Evolutionary conservation across 2,329 filamentous ascomycete genomes (phyloP).

Genomic region (Cryphonectria parasitica): DNA sequence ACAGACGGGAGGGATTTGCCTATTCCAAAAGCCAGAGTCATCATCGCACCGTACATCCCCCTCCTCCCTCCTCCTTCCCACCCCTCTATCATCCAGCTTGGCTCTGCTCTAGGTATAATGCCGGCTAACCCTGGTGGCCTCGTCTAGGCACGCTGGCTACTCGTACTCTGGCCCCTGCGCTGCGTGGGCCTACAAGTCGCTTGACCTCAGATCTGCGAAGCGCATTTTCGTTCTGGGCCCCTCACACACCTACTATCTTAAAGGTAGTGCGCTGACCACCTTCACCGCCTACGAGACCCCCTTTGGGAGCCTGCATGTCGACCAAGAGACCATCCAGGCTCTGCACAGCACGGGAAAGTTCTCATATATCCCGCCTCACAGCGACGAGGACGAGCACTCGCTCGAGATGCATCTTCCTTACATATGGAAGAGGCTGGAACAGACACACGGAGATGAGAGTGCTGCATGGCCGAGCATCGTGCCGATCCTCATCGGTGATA

Average conservation of each 20-base stretch:
- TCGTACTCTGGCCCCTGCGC: conserved; percentile 88
- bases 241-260: conserved; percentile 84
- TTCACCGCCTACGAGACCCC: conserved; percentile 76
- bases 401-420: conserved; percentile 97
- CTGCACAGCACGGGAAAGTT: conserved; percentile 60
- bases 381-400: conserved; percentile 86
- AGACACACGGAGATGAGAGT: conserved; percentile 48
- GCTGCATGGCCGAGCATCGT: conserved; percentile 69
- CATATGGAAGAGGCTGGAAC: conserved; percentile 75
- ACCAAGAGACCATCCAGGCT: conserved; percentile 56
- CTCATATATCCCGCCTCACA: conserved; percentile 63
- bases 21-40: conserved; percentile 73
- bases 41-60: conserved; percentile 85
- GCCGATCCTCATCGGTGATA: conserved; percentile 84
- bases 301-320: conserved; percentile 70
- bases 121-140: conserved; percentile 12
- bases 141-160: conserved; percentile 85
- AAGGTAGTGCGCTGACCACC: conserved; percentile 74
- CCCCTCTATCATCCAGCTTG: background rate
- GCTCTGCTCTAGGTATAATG: background rate
- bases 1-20: conserved; percentile 67
- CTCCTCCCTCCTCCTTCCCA: conserved; percentile 21
- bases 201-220: conserved; percentile 81
- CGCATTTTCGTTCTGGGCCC: conserved; percentile 91
- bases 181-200: conserved; percentile 89